Evolutionary conservation across 2,329 filamentous ascomycete genomes (phyloP).

Genomic region (Aureobasidium sp.): DNA sequence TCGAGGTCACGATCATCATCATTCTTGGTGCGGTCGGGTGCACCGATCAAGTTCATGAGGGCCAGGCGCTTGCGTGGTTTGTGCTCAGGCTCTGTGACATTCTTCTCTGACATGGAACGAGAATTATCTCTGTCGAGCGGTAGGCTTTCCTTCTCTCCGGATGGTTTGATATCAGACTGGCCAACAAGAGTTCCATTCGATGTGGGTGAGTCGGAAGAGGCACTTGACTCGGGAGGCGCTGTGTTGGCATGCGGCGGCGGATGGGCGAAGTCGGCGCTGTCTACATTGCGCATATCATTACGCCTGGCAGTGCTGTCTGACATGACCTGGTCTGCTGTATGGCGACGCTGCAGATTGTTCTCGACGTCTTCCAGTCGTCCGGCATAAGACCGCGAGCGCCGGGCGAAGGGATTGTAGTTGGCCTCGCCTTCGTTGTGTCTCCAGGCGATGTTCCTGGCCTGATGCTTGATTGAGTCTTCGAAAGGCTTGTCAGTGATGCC

Average conservation of each 20-base stretch:
- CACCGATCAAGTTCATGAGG: not conserved
- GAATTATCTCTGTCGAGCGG: constrained; percentile 1
- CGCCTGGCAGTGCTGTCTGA: constrained; percentile 6
- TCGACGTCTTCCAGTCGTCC: constrained; percentile 13
- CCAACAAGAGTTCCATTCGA: constrained; percentile 6
- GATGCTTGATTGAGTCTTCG: constrained; percentile 19
- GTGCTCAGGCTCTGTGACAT: not conserved
- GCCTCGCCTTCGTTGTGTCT: constrained; percentile 16
- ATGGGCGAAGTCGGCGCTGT: constrained; percentile 16
- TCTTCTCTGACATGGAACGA: not conserved
- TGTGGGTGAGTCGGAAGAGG: constrained; percentile 1
- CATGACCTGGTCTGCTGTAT: constrained; percentile 16
- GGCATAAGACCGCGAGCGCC: constrained; percentile 8
- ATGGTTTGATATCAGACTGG: not conserved
- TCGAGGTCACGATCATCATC: constrained; percentile 15
- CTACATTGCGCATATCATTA: not conserved
- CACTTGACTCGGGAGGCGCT: constrained; percentile 4
- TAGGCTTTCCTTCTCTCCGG: not conserved
- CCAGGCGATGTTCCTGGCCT: constrained; percentile 19
- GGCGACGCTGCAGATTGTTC: constrained; percentile 6
- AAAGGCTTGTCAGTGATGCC: constrained; percentile 11
- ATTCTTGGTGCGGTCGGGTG: not conserved
- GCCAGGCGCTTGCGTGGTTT: constrained; percentile 4
- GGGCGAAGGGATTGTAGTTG: constrained; percentile 20
- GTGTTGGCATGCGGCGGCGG: constrained; percentile 18